phyloP scores from a whole-genome alignment of 1,284 basidiomycete species.

The Waitea zeae region DNA sequence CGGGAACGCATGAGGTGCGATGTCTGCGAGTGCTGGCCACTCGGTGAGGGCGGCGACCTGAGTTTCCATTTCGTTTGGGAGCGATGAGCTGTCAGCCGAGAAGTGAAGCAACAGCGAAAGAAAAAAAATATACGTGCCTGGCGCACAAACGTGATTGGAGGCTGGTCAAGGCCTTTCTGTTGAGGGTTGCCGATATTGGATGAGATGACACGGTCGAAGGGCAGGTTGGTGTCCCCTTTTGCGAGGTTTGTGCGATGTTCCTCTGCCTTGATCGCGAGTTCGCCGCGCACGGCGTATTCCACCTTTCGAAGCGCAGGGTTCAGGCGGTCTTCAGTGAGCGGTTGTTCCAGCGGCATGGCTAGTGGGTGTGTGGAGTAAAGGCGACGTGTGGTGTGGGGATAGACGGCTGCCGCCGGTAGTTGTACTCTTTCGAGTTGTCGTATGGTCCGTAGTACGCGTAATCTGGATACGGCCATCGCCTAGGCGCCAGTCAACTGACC shows the following conservation, averaged over 20 bases:
- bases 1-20: constrained; percentile 72
- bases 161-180: constrained; percentile 87
- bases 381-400: neutral
- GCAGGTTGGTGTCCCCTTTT: constrained; percentile 39
- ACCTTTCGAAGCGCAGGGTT: constrained; percentile 82
- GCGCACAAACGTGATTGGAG: constrained; percentile 82
- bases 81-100: too few species aligned
- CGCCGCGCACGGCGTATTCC: constrained; percentile 94
- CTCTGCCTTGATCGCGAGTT: constrained; percentile 91
- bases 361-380: neutral
- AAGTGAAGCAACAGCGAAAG: constrained; percentile 10
- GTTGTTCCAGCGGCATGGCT: neutral
- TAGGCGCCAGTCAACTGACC: too few species aligned
- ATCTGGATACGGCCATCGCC: too few species aligned
- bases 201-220: constrained; percentile 81
- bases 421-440: too few species aligned
- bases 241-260: constrained; percentile 58
- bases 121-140: constrained; percentile 39
- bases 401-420: too few species aligned
- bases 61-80: too few species aligned
- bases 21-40: constrained; percentile 72
- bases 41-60: constrained; percentile 85
- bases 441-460: too few species aligned
- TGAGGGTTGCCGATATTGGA: constrained; percentile 99
- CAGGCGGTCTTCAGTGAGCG: constrained; percentile 40